Evolutionary conservation across 768 basidiomycete species (phyloP).

Genomic region (Boletus rex-veris): DNA sequence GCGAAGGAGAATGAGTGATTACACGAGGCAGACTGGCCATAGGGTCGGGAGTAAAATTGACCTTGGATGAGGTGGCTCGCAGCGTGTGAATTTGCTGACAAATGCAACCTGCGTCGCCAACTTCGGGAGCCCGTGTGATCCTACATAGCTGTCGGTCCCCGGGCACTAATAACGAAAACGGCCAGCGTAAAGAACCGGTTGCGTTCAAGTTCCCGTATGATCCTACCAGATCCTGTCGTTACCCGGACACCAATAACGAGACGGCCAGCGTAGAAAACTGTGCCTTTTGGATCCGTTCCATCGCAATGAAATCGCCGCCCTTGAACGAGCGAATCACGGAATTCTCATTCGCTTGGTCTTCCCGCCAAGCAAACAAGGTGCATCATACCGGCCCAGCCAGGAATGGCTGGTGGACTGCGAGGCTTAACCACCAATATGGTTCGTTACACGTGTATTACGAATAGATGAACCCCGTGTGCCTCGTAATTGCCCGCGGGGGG

Average conservation of each 20-base stretch:
- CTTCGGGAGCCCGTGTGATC: constrained; percentile 23
- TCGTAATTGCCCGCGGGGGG: constrained; percentile 13
- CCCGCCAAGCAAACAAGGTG: not conserved
- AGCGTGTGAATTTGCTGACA: constrained; percentile 24
- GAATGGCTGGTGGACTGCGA: constrained; percentile 2
- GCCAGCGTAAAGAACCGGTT: not conserved
- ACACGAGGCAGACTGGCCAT: constrained; percentile 27
- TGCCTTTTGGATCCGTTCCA: constrained; percentile 14
- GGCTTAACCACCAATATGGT: constrained; percentile 13
- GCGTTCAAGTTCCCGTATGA: constrained; percentile 15
- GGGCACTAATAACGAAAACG: constrained; percentile 2
- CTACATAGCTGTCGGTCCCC: constrained; percentile 10
- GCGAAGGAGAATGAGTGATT: constrained; percentile 14
- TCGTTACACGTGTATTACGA: constrained; percentile 19
- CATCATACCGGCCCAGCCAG: not conserved
- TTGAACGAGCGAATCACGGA: constrained; percentile 6
- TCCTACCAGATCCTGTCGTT: constrained; percentile 12
- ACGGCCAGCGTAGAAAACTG: constrained; percentile 10
- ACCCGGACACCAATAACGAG: constrained; percentile 11
- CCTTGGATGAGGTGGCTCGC: not conserved
- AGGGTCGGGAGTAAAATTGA: constrained; percentile 26
- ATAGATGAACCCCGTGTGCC: constrained; percentile 18
- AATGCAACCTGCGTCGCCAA: constrained; percentile 25
- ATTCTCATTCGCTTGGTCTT: not conserved
- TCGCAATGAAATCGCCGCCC: not conserved